These are phyloP conservation scores for Plasmodium ovale DNA, from an alignment of 169 alveolate genomes.

Conservation along the genomic window DNA sequence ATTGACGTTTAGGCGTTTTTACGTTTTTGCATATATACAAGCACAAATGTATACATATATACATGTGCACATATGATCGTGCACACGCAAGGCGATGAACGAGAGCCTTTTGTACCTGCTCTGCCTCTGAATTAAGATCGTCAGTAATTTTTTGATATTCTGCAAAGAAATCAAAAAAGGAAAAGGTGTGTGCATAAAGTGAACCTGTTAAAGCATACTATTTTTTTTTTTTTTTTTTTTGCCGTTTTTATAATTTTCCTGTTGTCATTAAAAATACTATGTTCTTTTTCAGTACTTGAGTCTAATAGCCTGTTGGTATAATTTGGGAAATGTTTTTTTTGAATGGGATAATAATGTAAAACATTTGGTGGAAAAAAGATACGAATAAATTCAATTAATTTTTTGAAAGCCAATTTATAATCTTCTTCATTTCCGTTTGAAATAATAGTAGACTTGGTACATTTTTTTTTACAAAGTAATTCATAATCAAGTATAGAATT, in stretches of 20 bases:
- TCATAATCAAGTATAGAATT: conserved; percentile 61
- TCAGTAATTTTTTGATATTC: conserved; percentile 36
- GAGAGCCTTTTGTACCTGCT: neutral
- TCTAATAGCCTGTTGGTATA: conserved; percentile 41
- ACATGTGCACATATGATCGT: neutral
- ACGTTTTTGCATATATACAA: no score
- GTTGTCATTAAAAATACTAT: neutral
- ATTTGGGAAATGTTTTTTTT: conserved; percentile 7
- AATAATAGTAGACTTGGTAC: conserved; percentile 37
- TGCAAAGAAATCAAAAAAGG: conserved; percentile 7
- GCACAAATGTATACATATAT: neutral
- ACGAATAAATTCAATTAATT: conserved; percentile 69
- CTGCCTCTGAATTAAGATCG: conserved; percentile 45
- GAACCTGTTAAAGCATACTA: neutral
- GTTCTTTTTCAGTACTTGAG: conserved; percentile 12
- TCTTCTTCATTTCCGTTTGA: conserved; percentile 47
- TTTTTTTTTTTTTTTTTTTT: neutral
- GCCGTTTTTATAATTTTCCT: neutral
- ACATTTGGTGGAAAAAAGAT: conserved; percentile 66
- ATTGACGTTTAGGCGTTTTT: neutral
- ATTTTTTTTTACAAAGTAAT: conserved; percentile 62
- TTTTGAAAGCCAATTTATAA: conserved; percentile 56
- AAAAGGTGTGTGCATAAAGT: neutral
- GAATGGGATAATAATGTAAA: conserved; percentile 41
- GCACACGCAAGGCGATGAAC: neutral